These are phyloP conservation scores for Triticum aestivum DNA, from an alignment of 176 grass and related monocot genomes.

Conservation along the genomic window DNA sequence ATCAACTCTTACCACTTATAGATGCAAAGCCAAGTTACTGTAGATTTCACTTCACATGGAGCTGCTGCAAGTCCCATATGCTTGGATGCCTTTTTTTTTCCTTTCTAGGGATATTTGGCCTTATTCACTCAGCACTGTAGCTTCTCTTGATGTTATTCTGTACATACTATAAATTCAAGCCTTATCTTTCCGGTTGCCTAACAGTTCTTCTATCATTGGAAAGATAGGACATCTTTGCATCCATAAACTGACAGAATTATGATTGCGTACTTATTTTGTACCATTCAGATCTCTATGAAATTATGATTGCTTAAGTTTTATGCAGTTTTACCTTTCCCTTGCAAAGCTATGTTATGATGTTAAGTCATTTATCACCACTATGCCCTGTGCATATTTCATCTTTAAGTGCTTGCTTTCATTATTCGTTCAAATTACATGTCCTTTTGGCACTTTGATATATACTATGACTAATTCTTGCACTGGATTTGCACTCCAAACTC, in stretches of 20 bases:
- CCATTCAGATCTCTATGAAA: slow-evolving; percentile 4
- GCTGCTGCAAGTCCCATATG: neutral
- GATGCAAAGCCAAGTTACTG: neutral
- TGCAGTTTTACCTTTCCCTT: neutral
- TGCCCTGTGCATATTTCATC: neutral
- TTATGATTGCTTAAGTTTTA: neutral
- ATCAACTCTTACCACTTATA: neutral
- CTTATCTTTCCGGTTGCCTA: slow-evolving; percentile 13
- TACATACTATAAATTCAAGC: slow-evolving; percentile 12
- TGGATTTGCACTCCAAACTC: neutral
- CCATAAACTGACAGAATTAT: neutral
- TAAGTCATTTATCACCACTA: neutral
- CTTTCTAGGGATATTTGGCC: neutral
- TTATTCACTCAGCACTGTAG: slow-evolving; percentile 11
- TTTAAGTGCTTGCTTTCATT: neutral
- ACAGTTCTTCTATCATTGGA: neutral
- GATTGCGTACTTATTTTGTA: neutral
- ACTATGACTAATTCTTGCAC: neutral
- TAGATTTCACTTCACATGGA: neutral
- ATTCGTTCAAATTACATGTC: neutral
- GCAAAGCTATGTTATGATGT: neutral
- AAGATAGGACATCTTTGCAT: neutral
- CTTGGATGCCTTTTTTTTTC: neutral
- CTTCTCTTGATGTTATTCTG: neutral
- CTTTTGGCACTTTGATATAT: slow-evolving; percentile 11